phyloP scores from a whole-genome alignment of 257 asterid genomes.

The Euphrasia confusa region DNA sequence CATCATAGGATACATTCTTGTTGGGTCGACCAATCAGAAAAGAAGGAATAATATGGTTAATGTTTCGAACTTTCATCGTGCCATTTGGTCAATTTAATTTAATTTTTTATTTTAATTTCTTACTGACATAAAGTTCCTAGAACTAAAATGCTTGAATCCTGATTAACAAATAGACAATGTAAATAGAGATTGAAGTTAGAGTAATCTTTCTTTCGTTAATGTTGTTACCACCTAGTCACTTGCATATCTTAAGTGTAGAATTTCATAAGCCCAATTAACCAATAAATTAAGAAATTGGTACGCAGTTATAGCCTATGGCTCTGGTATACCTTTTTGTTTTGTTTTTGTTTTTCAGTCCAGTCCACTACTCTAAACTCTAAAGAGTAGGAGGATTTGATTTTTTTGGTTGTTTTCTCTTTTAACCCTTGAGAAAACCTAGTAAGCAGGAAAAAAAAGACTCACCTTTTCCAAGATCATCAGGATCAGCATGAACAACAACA shows the following conservation, averaged over 20 bases:
- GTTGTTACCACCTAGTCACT: no score
- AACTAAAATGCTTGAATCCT: no score
- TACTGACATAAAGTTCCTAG: background rate
- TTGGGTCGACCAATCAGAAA: background rate
- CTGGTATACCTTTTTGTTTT: background rate
- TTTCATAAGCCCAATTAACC: no score
- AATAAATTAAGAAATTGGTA: no score
- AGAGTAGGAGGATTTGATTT: no score
- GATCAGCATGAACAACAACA: conserved; percentile 97
- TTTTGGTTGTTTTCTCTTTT: background rate
- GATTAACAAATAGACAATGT: no score
- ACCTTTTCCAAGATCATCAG: conserved; percentile 98
- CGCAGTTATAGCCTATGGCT: background rate
- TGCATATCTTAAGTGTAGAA: no score
- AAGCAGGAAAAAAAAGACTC: conserved; percentile 9
- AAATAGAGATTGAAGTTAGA: background rate
- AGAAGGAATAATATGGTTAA: background rate
- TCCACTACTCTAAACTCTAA: no score
- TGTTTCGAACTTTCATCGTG: background rate
- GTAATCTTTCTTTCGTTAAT: background rate
- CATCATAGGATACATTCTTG: background rate
- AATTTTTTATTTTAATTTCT: background rate
- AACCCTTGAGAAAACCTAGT: background rate
- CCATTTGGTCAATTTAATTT: background rate
- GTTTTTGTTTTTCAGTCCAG: no score